phyloP scores from a whole-genome alignment of 2,329 filamentous ascomycete species.

The Lithohypha guttulata region DNA sequence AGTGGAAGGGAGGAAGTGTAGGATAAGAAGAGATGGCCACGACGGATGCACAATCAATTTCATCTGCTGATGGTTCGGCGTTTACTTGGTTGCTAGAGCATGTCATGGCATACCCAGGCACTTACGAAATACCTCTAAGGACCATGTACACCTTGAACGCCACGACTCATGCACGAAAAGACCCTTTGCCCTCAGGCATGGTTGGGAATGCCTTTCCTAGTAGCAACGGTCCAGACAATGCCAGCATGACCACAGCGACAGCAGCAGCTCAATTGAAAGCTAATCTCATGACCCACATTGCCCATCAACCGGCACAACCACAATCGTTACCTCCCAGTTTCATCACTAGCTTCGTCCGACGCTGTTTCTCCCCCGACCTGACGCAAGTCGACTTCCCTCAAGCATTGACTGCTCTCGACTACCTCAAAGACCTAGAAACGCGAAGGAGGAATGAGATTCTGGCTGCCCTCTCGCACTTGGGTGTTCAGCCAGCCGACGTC shows the following conservation, averaged over 20 bases:
- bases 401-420: slow-evolving; percentile 54
- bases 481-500: slow-evolving; percentile 40
- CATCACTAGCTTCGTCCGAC: slow-evolving; percentile 50
- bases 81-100: slow-evolving; percentile 49
- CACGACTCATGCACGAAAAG: slow-evolving; percentile 36
- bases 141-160: slow-evolving; percentile 60
- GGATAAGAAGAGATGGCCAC: slow-evolving; percentile 1
- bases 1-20: too few relatives aligned
- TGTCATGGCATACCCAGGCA: slow-evolving; percentile 49
- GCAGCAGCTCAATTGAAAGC: slow-evolving; percentile 34
- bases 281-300: slow-evolving; percentile 41
- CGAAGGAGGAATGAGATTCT: slow-evolving; percentile 49
- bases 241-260: slow-evolving; percentile 20
- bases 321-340: slow-evolving; percentile 52
- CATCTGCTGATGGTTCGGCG: slow-evolving; percentile 25
- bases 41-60: not conserved
- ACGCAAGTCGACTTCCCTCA: slow-evolving; percentile 54
- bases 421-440: slow-evolving; percentile 52
- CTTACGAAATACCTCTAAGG: slow-evolving; percentile 55
- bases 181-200: slow-evolving; percentile 27
- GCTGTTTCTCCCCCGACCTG: slow-evolving; percentile 47
- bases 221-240: slow-evolving; percentile 18
- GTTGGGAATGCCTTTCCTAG: slow-evolving; percentile 24
- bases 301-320: slow-evolving; percentile 48
- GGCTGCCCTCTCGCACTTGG: slow-evolving; percentile 46